Conservation (phyloP, 495 filamentous ascomycete species). For the Tuber microsphaerosporum region DNA sequence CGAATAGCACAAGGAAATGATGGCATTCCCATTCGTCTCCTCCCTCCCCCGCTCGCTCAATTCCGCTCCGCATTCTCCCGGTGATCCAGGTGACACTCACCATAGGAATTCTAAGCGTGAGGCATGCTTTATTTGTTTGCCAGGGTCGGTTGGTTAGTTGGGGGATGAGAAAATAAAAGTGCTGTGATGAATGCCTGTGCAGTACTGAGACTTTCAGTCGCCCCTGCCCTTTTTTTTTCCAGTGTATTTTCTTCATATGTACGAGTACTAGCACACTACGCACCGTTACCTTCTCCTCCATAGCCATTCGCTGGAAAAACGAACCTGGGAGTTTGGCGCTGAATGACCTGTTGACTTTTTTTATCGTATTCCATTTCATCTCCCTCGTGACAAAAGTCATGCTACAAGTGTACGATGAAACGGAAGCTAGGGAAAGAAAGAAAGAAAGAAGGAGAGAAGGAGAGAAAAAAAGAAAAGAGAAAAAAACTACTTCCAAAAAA, state of each 20-base stretch:
- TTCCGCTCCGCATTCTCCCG: not conserved
- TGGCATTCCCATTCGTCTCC: not conserved
- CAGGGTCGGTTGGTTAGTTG: not conserved
- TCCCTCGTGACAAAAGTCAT: not conserved
- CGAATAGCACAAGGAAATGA: not conserved
- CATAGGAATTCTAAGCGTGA: not conserved
- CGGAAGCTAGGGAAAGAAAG: not conserved
- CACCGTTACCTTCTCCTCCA: too few relatives aligned
- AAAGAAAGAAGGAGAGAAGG: not conserved
- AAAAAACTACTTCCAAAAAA: not conserved
- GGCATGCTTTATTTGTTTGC: not conserved
- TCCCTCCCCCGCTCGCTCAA: not conserved
- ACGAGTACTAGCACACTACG: too few relatives aligned
- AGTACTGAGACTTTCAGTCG: too few relatives aligned
- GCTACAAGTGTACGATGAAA: not conserved
- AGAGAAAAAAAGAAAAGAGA: too few relatives aligned
- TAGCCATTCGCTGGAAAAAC: not conserved
- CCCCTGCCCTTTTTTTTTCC: too few relatives aligned
- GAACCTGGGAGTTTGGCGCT: not conserved
- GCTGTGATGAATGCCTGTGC: too few relatives aligned
- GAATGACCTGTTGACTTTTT: not conserved
- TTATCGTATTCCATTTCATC: not conserved
- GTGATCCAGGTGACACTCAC: not conserved
- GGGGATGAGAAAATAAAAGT: not conserved
- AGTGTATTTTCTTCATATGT: too few relatives aligned